phyloP scores from a whole-genome alignment of 208 protist genomes.

The Herpetomonas muscarum region DNA sequence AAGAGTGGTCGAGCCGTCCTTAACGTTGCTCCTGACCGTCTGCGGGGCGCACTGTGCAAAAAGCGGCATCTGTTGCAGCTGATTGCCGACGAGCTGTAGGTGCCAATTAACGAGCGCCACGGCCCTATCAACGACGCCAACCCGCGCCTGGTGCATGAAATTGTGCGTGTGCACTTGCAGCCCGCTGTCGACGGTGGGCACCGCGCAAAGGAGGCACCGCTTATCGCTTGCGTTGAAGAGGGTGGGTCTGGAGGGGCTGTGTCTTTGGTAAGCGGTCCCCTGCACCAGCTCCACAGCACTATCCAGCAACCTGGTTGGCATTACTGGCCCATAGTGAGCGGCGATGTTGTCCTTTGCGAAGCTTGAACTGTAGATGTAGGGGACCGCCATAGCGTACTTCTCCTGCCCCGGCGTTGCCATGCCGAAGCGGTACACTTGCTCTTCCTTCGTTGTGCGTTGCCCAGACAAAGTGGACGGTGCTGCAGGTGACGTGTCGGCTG shows the following conservation, averaged over 20 bases:
- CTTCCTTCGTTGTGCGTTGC: neutral
- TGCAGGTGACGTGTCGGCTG: no score
- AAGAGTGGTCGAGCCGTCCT: no score
- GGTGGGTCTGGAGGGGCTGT: neutral
- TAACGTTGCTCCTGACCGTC: no score
- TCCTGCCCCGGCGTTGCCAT: neutral
- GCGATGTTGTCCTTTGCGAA: neutral
- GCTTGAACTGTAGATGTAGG: neutral
- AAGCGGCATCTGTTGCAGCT: neutral
- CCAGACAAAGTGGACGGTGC: no score
- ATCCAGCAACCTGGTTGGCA: neutral
- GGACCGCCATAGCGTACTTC: neutral
- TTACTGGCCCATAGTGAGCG: neutral
- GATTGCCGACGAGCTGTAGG: slow-evolving; percentile 13
- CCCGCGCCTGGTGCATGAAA: slow-evolving; percentile 45
- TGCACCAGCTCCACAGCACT: neutral
- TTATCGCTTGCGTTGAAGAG: neutral
- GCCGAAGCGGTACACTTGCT: neutral
- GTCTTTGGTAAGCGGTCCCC: neutral
- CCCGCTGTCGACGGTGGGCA: slow-evolving; percentile 6
- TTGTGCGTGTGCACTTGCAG: slow-evolving; percentile 19
- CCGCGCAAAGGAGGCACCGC: slow-evolving; percentile 18
- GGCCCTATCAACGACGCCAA: slow-evolving; percentile 51
- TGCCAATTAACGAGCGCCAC: slow-evolving; percentile 33
- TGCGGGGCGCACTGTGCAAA: no score